A percentile compares a stretch with the other conserved stretches of the same genome.
These are phyloP conservation scores for Brassica balearica DNA, from an alignment of 441 rosid genomes.

Conservation along the genomic window DNA sequence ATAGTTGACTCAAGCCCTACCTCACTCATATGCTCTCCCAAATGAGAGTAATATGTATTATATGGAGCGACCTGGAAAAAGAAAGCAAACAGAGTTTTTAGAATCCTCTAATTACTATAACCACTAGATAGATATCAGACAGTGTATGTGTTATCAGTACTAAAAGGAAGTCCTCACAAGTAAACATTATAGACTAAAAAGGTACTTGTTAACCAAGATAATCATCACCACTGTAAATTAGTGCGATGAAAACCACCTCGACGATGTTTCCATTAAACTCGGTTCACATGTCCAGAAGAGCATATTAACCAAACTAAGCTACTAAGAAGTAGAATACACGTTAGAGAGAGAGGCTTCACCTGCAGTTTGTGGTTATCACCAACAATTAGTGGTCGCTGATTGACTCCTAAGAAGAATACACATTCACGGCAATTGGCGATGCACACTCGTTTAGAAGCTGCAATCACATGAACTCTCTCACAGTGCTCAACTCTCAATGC, in stretches of 20 bases:
- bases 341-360: too few species aligned
- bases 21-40: constrained; percentile 63
- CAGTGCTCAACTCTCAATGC: constrained; percentile 96
- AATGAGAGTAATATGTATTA: constrained; percentile 87
- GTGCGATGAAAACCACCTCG: background rate
- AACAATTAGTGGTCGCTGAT: too few species aligned
- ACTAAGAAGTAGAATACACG: too few species aligned
- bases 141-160: background rate
- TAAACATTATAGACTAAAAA: background rate
- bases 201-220: too few species aligned
- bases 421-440: constrained; percentile 99
- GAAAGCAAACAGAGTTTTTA: constrained; percentile 17
- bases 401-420: too few species aligned
- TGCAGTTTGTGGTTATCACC: too few species aligned
- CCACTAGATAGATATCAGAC: constrained; percentile 13
- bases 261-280: constrained; percentile 24
- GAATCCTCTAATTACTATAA: constrained; percentile 10
- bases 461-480: constrained; percentile 96
- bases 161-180: constrained; percentile 8
- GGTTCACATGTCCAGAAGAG: constrained; percentile 7
- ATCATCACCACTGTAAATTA: background rate
- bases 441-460: constrained; percentile 87
- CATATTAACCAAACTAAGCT: constrained; percentile 22
- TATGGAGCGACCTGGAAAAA: constrained; percentile 91
- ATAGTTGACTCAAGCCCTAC: too few species aligned